phyloP scores from a whole-genome alignment of 495 filamentous ascomycete genomes.

The Pseudomonodictys pantanalensis region DNA sequence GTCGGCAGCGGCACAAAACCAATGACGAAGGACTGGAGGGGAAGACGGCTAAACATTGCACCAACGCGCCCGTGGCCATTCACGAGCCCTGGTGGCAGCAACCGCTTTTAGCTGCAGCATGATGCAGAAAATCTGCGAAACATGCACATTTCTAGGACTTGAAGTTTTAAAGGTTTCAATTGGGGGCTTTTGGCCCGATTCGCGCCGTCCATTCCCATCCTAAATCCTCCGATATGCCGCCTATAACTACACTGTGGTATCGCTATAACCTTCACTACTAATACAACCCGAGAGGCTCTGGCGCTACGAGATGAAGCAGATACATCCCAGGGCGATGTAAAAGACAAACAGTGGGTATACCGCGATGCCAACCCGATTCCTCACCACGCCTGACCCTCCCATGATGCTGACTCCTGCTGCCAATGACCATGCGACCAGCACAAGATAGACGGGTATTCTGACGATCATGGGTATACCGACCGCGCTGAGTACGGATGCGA shows the following conservation, averaged over 20 bases:
- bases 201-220: neutral
- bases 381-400: slow-evolving; percentile 89
- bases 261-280: slow-evolving; percentile 11
- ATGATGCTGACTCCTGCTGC: slow-evolving; percentile 95
- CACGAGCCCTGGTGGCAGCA: neutral
- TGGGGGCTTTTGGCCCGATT: neutral
- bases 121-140: neutral
- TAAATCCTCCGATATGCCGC: neutral
- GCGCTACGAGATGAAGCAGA: slow-evolving; percentile 88
- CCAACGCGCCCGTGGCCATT: neutral
- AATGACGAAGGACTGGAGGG: slow-evolving; percentile 16
- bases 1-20: slow-evolving; percentile 2
- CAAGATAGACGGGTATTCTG: slow-evolving; percentile 83
- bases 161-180: neutral
- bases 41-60: neutral
- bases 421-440: slow-evolving; percentile 85
- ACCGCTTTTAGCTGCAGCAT: neutral
- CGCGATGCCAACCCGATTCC: slow-evolving; percentile 90
- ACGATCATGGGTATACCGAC: slow-evolving; percentile 70
- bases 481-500: slow-evolving; percentile 86
- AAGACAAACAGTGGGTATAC: slow-evolving; percentile 97
- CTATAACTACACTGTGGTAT: slow-evolving; percentile 8
- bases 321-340: slow-evolving; percentile 85
- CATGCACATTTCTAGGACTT: neutral
- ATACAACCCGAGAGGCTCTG: slow-evolving; percentile 5